These are phyloP conservation scores for Aotearoamyces nothofagi DNA, from an alignment of 2,329 filamentous ascomycete genomes.

Conservation along the genomic window DNA sequence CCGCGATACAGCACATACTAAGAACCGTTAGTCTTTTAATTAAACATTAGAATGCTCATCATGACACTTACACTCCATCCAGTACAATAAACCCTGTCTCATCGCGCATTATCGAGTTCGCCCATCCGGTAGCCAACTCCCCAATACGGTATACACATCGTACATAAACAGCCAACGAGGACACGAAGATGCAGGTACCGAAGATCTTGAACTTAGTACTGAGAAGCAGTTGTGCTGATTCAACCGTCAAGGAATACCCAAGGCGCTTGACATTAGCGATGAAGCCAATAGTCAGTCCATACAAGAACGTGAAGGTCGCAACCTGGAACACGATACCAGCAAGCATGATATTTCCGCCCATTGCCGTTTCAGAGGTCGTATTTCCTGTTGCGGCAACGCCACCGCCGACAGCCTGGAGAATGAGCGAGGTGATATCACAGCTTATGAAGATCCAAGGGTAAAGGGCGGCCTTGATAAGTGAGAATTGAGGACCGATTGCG, in stretches of 20 bases:
- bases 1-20: slow-evolving; percentile 33
- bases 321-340: slow-evolving; percentile 25
- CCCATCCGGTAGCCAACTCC: slow-evolving; percentile 49
- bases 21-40: slow-evolving; percentile 6
- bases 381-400: slow-evolving; percentile 34
- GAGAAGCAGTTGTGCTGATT: neutral
- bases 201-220: slow-evolving; percentile 1
- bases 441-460: slow-evolving; percentile 41
- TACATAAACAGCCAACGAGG: slow-evolving; percentile 1
- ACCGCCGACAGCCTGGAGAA: slow-evolving; percentile 43
- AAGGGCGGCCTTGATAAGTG: slow-evolving; percentile 25
- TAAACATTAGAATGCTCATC: neutral
- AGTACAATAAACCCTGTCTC: slow-evolving; percentile 42
- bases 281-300: slow-evolving; percentile 3
- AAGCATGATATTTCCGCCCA: slow-evolving; percentile 22
- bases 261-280: slow-evolving; percentile 1
- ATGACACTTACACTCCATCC: slow-evolving; percentile 30
- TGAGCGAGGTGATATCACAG: slow-evolving; percentile 39
- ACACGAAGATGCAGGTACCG: neutral
- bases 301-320: slow-evolving; percentile 19
- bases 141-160: slow-evolving; percentile 22
- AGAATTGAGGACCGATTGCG: slow-evolving; percentile 31
- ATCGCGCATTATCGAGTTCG: slow-evolving; percentile 46
- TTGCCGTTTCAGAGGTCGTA: slow-evolving; percentile 7
- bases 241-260: slow-evolving; percentile 4